A percentile compares a stretch with the other conserved stretches of the same genome.
phyloP scores from a whole-genome alignment of 805 yeast species.

The Ogataea methylovora region DNA sequence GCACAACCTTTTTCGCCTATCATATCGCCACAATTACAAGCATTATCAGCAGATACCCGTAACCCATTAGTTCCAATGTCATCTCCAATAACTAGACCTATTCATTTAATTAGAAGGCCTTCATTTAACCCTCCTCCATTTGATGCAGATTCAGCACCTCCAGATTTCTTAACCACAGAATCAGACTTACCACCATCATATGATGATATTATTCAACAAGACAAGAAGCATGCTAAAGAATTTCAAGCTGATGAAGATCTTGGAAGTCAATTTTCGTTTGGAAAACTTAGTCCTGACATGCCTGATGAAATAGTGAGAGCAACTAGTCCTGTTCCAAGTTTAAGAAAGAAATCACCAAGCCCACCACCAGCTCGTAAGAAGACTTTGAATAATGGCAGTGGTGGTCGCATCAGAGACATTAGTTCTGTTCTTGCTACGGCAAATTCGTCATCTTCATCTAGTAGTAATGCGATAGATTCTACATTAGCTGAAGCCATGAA shows the following conservation, averaged over 20 bases:
- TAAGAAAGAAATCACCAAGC: slow-evolving; percentile 10
- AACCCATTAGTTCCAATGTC: slow-evolving; percentile 19
- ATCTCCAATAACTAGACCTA: slow-evolving; percentile 40
- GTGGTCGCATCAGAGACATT: too few relatives aligned
- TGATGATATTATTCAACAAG: slow-evolving; percentile 3
- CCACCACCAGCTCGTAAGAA: too few relatives aligned
- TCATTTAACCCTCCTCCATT: slow-evolving; percentile 35
- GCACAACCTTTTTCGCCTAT: slow-evolving; percentile 53
- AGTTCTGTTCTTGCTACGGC: background rate
- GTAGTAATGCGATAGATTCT: slow-evolving; percentile 15
- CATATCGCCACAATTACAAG: slow-evolving; percentile 22
- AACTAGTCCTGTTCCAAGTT: background rate
- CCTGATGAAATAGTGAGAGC: background rate
- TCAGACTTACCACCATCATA: slow-evolving; percentile 14
- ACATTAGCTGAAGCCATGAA: slow-evolving; percentile 14
- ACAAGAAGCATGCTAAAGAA: slow-evolving; percentile 22
- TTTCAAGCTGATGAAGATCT: slow-evolving; percentile 16
- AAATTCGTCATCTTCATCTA: slow-evolving; percentile 4
- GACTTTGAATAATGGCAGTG: too few relatives aligned
- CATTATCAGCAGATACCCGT: slow-evolving; percentile 19
- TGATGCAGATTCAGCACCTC: slow-evolving; percentile 33
- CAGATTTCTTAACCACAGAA: slow-evolving; percentile 13
- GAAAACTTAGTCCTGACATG: slow-evolving; percentile 3
- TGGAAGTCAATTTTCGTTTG: slow-evolving; percentile 8
- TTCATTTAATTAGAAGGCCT: slow-evolving; percentile 46